A percentile compares a stretch with the other conserved stretches of the same genome.
Evolutionary conservation across 768 basidiomycete species (phyloP).

Genomic region (Mycena vulgaris): DNA sequence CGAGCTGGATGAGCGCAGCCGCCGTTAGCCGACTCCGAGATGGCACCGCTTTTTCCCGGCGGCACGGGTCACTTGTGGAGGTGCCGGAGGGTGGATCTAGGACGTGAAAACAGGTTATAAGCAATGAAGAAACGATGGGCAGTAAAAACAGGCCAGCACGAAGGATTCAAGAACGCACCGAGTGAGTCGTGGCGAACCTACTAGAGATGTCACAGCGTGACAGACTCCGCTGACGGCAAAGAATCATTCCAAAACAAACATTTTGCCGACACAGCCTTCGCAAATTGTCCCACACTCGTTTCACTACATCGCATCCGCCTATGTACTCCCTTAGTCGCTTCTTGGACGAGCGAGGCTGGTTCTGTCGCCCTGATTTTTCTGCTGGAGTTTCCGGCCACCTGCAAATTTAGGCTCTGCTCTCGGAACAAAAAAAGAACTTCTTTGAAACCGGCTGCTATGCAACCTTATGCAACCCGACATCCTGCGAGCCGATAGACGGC

Average conservation of each 20-base stretch:
- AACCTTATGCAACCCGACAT: no score
- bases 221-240: slow-evolving; percentile 19
- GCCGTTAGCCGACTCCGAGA: slow-evolving; percentile 6
- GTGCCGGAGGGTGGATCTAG: background rate
- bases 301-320: no score
- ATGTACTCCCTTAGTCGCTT: no score
- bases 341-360: no score
- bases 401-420: no score
- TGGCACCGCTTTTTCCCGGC: slow-evolving; percentile 17
- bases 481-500: background rate
- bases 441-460: no score
- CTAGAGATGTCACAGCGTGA: slow-evolving; percentile 32
- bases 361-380: no score
- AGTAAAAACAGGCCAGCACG: background rate
- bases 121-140: background rate
- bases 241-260: slow-evolving; percentile 31
- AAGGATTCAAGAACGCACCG: slow-evolving; percentile 12
- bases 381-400: background rate
- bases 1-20: background rate
- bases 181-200: slow-evolving; percentile 37
- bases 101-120: background rate
- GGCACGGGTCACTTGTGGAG: background rate
- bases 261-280: slow-evolving; percentile 11
- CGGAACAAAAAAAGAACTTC: background rate
- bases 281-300: background rate